Evolutionary conservation across 1,284 basidiomycete genomes (phyloP).

Genomic region (Cryptococcus jaspeensis): DNA sequence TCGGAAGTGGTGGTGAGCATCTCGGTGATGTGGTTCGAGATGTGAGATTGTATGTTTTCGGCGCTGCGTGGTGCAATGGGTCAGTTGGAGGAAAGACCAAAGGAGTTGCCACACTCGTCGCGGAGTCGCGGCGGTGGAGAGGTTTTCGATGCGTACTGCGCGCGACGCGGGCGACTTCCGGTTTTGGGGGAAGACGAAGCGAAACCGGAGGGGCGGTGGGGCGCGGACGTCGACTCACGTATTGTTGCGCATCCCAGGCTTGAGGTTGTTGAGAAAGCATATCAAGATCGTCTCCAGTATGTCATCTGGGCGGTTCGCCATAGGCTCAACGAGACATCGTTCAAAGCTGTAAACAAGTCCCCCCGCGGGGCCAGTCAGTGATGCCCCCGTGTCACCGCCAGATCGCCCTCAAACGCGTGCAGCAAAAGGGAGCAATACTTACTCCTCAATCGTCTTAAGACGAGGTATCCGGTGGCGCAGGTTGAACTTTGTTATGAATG

Average conservation of each 20-base stretch:
- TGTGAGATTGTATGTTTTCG: slow-evolving; percentile 40
- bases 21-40: slow-evolving; percentile 42
- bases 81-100: background rate
- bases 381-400: slow-evolving; percentile 13
- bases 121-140: background rate
- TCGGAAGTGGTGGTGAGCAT: slow-evolving; percentile 32
- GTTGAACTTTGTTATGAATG: slow-evolving; percentile 47
- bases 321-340: slow-evolving; percentile 33
- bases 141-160: background rate
- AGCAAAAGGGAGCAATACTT: slow-evolving; percentile 14
- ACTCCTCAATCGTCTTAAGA: slow-evolving; percentile 44
- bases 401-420: background rate
- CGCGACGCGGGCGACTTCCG: too few relatives aligned
- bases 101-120: background rate
- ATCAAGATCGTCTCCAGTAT: slow-evolving; percentile 44
- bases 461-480: slow-evolving; percentile 27
- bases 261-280: slow-evolving; percentile 42
- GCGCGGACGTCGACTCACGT: slow-evolving; percentile 26
- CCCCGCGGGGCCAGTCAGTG: background rate
- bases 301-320: slow-evolving; percentile 47
- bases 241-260: slow-evolving; percentile 30
- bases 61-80: slow-evolving; percentile 22
- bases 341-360: slow-evolving; percentile 33
- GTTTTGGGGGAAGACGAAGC: too few relatives aligned
- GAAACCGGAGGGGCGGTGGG: background rate